Base-by-base conservation (phyloP, 345 rosid genomes). In the Bruguiera parviflora region DNA sequence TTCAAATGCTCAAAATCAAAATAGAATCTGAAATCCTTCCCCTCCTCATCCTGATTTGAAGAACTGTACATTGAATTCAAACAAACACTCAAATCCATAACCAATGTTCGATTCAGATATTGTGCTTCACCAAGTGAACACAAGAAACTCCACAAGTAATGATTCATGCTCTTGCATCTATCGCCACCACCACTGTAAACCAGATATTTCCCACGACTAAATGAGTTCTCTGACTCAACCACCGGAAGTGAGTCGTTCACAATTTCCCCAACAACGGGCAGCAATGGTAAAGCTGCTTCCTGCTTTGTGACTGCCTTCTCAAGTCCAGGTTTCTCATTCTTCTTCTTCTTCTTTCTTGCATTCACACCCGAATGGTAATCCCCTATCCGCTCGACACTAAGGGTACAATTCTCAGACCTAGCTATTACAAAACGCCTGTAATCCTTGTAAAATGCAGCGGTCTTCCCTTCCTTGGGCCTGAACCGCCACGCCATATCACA, bases 401-500 rank as follows among this genome's bases (percentile, higher is more conserved):
- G 58, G 4, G 87, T 82, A 78, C 99, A 95, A 70, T 95, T 84
- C 56, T 82, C 86, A 5, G 86, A 84, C 75, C 87, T 87, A 4
- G 68, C 72, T 62, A 95, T 76, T 51, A 76, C 80, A 75, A 95
- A 92, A 67, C 96, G 84, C 74, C 99, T 78, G 63, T 95, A 95
- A 64, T 95, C 99, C 79, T 95, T 95, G 62, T 95, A 88, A 80
- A 90, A 92, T 1, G 90, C 83, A 66, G 96, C 96, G 1, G 83
- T 70, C 81, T 88, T 92, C 60, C 98, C 99, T 66, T 95, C 96
- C 82, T 86, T 95, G 22, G 98, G 99, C 82, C 97, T 83, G 76
- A 85, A 92, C 68, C 96, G 77, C 99, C 99, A 95, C 0, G 96
- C 98, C 98, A 95, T 92, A 71, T 95, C 96, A 67, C 97, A 95